Evolutionary conservation across 176 grass and related monocot species (phyloP).

Genomic region (Musa itinerans): DNA sequence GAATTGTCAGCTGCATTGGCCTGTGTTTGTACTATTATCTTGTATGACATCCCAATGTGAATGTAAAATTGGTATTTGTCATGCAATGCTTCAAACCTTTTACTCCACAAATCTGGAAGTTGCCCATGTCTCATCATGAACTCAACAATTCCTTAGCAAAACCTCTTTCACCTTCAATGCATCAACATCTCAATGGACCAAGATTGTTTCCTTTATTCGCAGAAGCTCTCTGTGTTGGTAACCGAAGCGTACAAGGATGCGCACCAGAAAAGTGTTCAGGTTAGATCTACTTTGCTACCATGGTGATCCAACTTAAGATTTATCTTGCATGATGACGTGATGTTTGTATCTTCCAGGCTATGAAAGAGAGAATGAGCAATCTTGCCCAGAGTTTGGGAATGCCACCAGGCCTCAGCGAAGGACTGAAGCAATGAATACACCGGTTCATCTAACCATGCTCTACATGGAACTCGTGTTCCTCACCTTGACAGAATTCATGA

Average conservation of each 20-base stretch:
- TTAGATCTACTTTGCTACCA: constrained; percentile 1
- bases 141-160: not conserved
- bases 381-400: constrained; percentile 91
- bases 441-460: not conserved
- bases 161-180: not conserved
- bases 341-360: constrained; percentile 37
- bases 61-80: too few species aligned
- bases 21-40: too few species aligned
- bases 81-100: too few species aligned
- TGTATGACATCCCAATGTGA: too few species aligned
- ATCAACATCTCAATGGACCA: not conserved
- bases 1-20: too few species aligned
- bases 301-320: not conserved
- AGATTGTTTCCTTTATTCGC: constrained; percentile 5
- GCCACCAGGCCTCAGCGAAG: constrained; percentile 60
- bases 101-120: too few species aligned
- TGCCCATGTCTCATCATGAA: not conserved
- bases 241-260: constrained; percentile 95
- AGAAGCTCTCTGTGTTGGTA: constrained; percentile 85
- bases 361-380: constrained; percentile 98
- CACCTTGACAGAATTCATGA: not conserved
- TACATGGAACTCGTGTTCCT: not conserved
- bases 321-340: not conserved
- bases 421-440: constrained; percentile 35
- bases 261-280: constrained; percentile 84